Evolutionary conservation across 345 rosid genomes (phyloP), one percentile per base, ranked within the genome.

Genomic region (Pseudoturritis turrita): DNA sequence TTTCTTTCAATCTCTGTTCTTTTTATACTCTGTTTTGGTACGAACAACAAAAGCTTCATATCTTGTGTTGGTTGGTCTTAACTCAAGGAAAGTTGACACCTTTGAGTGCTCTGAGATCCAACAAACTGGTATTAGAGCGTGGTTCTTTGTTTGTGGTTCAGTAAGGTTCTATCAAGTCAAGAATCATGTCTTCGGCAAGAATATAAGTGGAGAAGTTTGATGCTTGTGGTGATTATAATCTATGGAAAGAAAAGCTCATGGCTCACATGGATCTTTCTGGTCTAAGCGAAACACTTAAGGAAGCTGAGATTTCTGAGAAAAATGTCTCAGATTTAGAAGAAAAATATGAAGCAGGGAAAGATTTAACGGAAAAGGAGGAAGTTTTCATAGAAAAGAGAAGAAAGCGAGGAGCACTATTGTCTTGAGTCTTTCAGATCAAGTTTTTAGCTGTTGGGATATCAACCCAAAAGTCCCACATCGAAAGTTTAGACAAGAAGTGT

Each of bases 131-230:
- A 58, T 58, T 7, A 36, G 31, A 37, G 31, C 1, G 9, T 10
- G 18, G 31, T 33, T 37, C 33, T 6, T 25, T 51, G 35, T 25
- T 51, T 13, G 31, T 12, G 23, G 11, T 18, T 45, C 6, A 3
- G 12, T 2, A 14, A 11, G 1, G 13, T 3, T 14, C n/a, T 25
- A 2, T 25, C 56, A 23, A 23, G 31, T 22, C 0, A 0, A 1
- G 10, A 56, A 18, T 2, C 62, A 56, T 56, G 62, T 4, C 43
- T 15, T 56, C 26, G 1, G 15, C 41, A 0, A 18, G 62, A 2
- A 56, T 33, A 15, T 26, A 56, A 10, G 43, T 56, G 22, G 62
- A 56, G 25, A 56, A 56, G 26, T 56, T 56, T 35, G 43, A 56
- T 33, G 61, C 25, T 0, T 14, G 23, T 8, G 41, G 41, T 0